Evolutionary conservation across 2,329 filamentous ascomycete species (phyloP).

Genomic region (Chaetomiaceae sp.): DNA sequence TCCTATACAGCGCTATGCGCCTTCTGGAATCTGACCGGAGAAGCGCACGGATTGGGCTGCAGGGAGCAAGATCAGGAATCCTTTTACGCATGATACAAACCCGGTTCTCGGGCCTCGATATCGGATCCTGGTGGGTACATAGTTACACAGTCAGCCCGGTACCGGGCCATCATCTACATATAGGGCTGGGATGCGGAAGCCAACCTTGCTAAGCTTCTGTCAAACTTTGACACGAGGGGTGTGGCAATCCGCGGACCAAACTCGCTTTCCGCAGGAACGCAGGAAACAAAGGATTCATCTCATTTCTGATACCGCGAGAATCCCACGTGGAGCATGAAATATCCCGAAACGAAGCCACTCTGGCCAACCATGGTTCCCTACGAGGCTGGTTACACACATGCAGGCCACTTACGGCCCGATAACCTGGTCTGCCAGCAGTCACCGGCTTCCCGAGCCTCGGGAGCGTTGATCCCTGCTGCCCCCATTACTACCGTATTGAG

Average conservation of each 20-base stretch:
- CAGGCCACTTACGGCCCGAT: neutral
- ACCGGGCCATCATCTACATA: too few relatives aligned
- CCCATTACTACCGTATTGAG: too few relatives aligned
- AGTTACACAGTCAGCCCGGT: too few relatives aligned
- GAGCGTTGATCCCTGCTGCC: neutral
- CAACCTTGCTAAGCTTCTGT: neutral
- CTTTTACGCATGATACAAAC: too few relatives aligned
- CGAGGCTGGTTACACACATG: neutral
- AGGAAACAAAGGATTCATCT: neutral
- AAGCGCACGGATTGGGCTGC: too few relatives aligned
- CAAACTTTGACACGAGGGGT: neutral
- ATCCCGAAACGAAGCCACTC: neutral
- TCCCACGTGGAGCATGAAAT: neutral
- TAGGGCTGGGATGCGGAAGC: neutral
- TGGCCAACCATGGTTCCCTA: neutral
- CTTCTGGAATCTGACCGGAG: too few relatives aligned
- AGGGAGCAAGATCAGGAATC: too few relatives aligned
- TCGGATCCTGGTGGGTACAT: neutral
- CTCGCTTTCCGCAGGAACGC: neutral
- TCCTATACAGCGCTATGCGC: too few relatives aligned
- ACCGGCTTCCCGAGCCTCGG: neutral
- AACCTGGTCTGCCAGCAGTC: neutral
- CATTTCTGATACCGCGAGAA: neutral
- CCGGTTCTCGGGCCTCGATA: neutral
- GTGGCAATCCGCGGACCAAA: neutral